Base-by-base conservation (phyloP, 805 yeast species). In the Candida xiaguanensis region DNA sequence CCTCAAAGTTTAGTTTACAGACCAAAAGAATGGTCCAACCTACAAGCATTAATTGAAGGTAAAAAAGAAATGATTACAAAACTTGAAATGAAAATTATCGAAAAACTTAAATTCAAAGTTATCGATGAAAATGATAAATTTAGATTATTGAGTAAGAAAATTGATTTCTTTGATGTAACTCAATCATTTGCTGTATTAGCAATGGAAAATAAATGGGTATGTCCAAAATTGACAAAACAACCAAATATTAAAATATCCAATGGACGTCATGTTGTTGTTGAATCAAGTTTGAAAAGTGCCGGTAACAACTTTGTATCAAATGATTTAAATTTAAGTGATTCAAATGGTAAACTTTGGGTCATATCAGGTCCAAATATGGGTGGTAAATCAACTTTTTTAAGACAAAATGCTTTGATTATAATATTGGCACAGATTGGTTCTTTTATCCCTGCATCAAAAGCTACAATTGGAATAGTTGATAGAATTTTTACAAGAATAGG, bases 361-460 rank as follows among this genome's bases (percentile, higher is more conserved):
- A 76, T 89, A 14, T 81, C 95, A 0, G 95, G 95, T 0, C 93
- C 95, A 0, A 85, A 85, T 50, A 85, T 85, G 90, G 95, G 95
- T 7, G 95, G 95, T 1, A 86, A 86, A 52, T 80, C 88, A 17
- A 80, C 90, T 0, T 80, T 77, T 50, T 83, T 84, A 19, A 70
- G 88, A 37, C 90, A 84, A 49, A 74, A 84, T 25, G 95, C 93
- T 0, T 57, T 87, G 14, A 70, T 78, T 12, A 79, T 77, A 11
- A 77, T 86, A 13, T 70, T 85, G 76, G 80, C 85, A 0, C 95
- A 85, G 52, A 68, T 84, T 3, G 95, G 95, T 1, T 72, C 82
- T 42, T 85, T 65, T 55, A 77, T 87, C 0, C 93, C 95, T 0
- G 89, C 91, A 2, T 53, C 61, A 2, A 47, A 49, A 2, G 84